phyloP scores from a whole-genome alignment of 2,329 filamentous ascomycete species.

The Penicillium rolfsii region DNA sequence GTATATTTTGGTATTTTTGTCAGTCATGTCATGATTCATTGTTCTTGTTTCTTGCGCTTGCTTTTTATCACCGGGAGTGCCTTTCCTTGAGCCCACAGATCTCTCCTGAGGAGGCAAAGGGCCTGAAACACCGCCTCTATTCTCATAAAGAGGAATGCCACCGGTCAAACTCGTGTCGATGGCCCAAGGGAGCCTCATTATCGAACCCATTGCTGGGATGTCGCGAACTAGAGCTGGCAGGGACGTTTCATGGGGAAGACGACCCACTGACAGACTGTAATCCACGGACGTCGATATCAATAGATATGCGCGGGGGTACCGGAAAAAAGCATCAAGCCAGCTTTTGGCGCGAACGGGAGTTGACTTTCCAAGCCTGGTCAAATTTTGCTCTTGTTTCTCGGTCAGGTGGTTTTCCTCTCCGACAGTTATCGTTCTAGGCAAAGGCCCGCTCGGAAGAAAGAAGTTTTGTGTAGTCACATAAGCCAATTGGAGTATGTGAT shows the following conservation, averaged over 20 bases:
- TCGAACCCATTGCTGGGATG: constrained; percentile 22
- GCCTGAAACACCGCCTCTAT: background rate
- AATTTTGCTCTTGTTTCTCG: background rate
- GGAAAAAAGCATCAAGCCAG: constrained; percentile 33
- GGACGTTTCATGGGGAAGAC: constrained; percentile 25
- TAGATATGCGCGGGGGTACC: constrained; percentile 32
- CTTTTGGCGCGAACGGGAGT: constrained; percentile 17
- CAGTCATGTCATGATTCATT: background rate
- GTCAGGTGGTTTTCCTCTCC: no score
- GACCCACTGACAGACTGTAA: constrained; percentile 27
- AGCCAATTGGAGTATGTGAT: constrained; percentile 32
- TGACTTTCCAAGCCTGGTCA: background rate
- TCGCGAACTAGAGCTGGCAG: constrained; percentile 30
- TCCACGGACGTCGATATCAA: constrained; percentile 34
- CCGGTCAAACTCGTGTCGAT: constrained; percentile 2
- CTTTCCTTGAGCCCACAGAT: background rate
- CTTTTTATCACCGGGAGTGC: background rate
- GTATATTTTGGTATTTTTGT: background rate
- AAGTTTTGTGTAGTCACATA: constrained; percentile 31
- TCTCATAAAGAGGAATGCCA: background rate
- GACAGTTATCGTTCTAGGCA: background rate
- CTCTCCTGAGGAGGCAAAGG: background rate
- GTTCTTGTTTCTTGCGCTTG: background rate
- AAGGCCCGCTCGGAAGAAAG: constrained; percentile 23
- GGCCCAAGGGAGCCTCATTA: constrained; percentile 28